Evolutionary conservation across 108 stramenopile genomes (phyloP).

Genomic region (Nannochloropsis gaditana): DNA sequence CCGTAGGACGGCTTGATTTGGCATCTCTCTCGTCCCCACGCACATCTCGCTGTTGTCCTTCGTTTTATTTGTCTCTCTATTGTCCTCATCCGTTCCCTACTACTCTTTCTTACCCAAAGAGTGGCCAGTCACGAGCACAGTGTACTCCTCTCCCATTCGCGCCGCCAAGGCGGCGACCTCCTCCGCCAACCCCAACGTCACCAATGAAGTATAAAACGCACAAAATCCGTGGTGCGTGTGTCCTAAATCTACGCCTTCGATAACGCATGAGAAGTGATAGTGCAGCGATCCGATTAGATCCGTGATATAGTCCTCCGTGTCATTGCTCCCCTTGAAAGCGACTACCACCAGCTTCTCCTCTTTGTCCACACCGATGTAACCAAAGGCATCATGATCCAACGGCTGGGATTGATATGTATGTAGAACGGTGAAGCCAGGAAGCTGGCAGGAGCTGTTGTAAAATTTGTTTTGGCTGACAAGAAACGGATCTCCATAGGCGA

Average conservation of each 20-base stretch:
- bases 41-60: no score
- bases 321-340: slow-evolving; percentile 40
- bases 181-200: slow-evolving; percentile 27
- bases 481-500: background rate
- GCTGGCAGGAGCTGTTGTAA: slow-evolving; percentile 17
- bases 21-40: no score
- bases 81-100: background rate
- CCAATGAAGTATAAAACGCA: slow-evolving; percentile 31
- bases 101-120: slow-evolving; percentile 26
- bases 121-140: slow-evolving; percentile 37
- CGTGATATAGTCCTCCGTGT: slow-evolving; percentile 34
- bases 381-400: slow-evolving; percentile 30
- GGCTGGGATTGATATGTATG: slow-evolving; percentile 2
- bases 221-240: slow-evolving; percentile 40
- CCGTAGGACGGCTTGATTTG: no score
- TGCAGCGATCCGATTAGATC: slow-evolving; percentile 27
- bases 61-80: no score
- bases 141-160: slow-evolving; percentile 24
- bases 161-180: slow-evolving; percentile 16
- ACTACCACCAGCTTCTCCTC: slow-evolving; percentile 24
- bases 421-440: background rate
- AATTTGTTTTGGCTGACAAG: background rate
- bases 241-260: background rate
- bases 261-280: slow-evolving; percentile 23
- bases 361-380: slow-evolving; percentile 29